Percentiles rank a stretch among this genome's conserved stretches.
Evolutionary conservation across 192 early-diverging fungal genomes (phyloP).

Genomic region (Rhizophlyctis rosea): DNA sequence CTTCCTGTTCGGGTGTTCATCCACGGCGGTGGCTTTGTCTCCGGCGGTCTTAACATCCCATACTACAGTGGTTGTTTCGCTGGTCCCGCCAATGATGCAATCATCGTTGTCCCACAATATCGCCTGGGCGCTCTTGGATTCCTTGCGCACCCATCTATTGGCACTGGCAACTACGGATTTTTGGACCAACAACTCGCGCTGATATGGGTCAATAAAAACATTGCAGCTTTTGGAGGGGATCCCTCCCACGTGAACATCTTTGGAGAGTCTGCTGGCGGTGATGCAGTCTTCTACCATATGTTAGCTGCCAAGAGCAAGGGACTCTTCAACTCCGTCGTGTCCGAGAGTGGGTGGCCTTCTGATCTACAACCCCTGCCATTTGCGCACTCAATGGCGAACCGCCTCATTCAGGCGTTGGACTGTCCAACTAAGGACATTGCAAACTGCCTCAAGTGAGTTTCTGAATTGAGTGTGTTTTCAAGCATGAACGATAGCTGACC

Average conservation of each 20-base stretch:
- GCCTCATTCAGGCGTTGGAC: no score
- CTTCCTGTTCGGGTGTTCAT: conserved; percentile 64
- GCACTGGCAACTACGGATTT: conserved; percentile 46
- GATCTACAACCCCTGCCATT: no score
- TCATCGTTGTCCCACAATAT: conserved; percentile 54
- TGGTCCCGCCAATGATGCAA: conserved; percentile 25
- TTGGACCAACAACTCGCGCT: conserved; percentile 54
- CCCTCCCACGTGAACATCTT: conserved; percentile 44
- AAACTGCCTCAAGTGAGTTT: no score
- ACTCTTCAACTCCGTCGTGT: conserved; percentile 37
- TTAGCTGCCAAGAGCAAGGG: conserved; percentile 16
- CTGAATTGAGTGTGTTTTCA: no score
- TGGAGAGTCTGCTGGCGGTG: conserved; percentile 52
- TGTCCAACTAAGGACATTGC: no score
- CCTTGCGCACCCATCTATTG: conserved; percentile 28
- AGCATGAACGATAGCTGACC: no score
- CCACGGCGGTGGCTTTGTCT: conserved; percentile 54
- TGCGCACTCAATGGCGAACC: no score
- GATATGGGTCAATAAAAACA: conserved; percentile 53
- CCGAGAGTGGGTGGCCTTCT: conserved; percentile 32
- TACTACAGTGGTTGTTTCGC: conserved; percentile 41
- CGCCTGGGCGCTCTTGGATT: conserved; percentile 56
- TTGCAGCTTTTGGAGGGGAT: conserved; percentile 54
- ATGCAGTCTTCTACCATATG: conserved; percentile 39
- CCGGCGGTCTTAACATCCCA: conserved; percentile 29